Evolutionary conservation across 495 filamentous ascomycete genomes (phyloP), one percentile per base, ranked within the genome.

Genomic region (Penicilliopsis zonata): DNA sequence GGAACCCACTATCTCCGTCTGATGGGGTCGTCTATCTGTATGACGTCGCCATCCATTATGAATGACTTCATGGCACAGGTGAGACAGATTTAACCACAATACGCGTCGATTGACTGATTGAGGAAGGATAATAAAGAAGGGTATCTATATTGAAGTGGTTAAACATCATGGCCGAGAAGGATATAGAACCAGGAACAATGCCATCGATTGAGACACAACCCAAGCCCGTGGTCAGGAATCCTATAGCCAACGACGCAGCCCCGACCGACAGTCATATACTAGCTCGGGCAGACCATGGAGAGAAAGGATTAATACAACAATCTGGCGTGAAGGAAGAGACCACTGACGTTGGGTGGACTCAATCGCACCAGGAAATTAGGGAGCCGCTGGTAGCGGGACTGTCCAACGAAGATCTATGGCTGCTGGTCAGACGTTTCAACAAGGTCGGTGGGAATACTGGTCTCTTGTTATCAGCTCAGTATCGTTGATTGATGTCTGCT

Each of bases 361-460:
- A 78, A 29, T 52, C 62, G 36, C 60, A 70, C 10, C 45, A 74
- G 5, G 48, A 71, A 1, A 67, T 84, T 12, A 59, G 74, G 1
- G 58, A 55, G 6, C 74, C 76, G 0, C 47, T 93, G 3, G 72
- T 90, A 13, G 80, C 73, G 2, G 81, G 80, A 0, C 47, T 93
- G 28, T 62, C 61, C n/a, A 90, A 92, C 50, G 82, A 93, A 30
- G 79, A 90, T 46, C 56, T 94, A 3, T 94, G 84, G 81, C 56
- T 81, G 39, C 59, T 90, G 13, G 61, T 87, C 31, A 70, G 85
- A 23, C 67, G 86, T 1, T 94, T 93, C 44, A 80, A 94, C 47
- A 88, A 90, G 70, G 82, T 78, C 53, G 27, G 30, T 24, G 8
- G 2, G 13, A 12, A 9, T 21, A 7, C 20, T 14, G 51, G 26